Base-by-base conservation (phyloP, 129 eudicot species). In the Flaveria sonorensis region DNA sequence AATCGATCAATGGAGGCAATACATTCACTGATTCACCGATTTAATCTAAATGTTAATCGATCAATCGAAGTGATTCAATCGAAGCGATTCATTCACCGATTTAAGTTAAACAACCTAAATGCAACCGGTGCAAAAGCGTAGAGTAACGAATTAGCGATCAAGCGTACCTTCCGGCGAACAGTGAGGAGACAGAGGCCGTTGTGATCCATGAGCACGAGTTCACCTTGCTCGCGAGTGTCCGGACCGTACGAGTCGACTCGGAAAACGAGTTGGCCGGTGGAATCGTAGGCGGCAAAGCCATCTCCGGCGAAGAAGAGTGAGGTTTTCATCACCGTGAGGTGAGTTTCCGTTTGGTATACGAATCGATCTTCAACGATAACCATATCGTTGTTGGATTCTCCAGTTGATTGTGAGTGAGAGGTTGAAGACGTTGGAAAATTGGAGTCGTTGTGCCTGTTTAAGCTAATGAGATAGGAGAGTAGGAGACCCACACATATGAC, bases 231-330 rank as follows among this genome's bases (percentile, higher is more conserved):
- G 18, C 82, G 82, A 36, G 73, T 39, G 61, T 83, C 87, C 8
- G 91, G 83, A 14, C 90, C 96, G 76, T 90, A 92, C 1, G 92
- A 84, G 28, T 92, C 98, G 68, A 92, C 98, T 2, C 98, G 94
- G 79, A 90, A 92, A 28, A 85, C 94, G 66, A 88, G 84, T 40
- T 83, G 72, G 26, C 96, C 98, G 18, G 81, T 71, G 78, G 40
- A 71, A 16, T 90, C 89, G 67, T 90, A 88, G 2, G 83, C 98
- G 48, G 90, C 84, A 80, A 90, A 90, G 2, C 98, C 98, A 67
- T 92, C 98, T 21, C 94, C 94, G 68, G 92, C 32, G 78, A 86
- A 92, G 81, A 92, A 92, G 13, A 90, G 86, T 3, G 93, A 86
- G 47, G 98, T 88, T 56, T 92, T 92, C 71, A 78, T 71, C 1